Evolutionary conservation across 352 stramenopile genomes (phyloP).

Genomic region (Phytophthora parvispora): DNA sequence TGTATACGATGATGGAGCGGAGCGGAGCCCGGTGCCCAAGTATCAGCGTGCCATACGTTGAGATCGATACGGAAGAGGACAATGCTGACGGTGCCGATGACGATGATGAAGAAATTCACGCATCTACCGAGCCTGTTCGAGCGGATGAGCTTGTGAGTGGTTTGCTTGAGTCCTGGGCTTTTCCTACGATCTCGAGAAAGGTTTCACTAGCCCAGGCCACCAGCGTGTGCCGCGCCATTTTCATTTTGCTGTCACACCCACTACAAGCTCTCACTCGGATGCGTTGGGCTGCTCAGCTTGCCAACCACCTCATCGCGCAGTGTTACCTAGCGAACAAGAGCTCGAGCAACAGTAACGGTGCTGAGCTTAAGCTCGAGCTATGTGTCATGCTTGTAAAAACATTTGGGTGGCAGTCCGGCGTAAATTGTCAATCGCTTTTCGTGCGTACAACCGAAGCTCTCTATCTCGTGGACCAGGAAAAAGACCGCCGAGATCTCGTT

Average conservation of each 20-base stretch:
- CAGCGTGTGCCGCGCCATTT: slow-evolving; percentile 64
- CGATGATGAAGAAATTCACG: slow-evolving; percentile 51
- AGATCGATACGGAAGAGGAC: slow-evolving; percentile 61
- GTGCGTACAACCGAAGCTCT: slow-evolving; percentile 64
- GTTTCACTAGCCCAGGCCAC: slow-evolving; percentile 63
- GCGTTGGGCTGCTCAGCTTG: slow-evolving; percentile 46
- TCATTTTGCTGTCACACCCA: slow-evolving; percentile 76
- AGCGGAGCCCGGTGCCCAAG: slow-evolving; percentile 71
- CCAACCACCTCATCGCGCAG: slow-evolving; percentile 70
- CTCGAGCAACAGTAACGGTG: slow-evolving; percentile 2
- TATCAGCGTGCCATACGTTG: slow-evolving; percentile 74
- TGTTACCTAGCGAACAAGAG: slow-evolving; percentile 65
- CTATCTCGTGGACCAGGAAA: slow-evolving; percentile 71
- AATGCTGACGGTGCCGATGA: slow-evolving; percentile 38
- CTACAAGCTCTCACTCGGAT: slow-evolving; percentile 59
- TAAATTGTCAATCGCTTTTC: slow-evolving; percentile 59
- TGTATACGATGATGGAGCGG: slow-evolving; percentile 88
- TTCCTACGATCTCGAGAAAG: slow-evolving; percentile 57
- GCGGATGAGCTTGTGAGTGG: slow-evolving; percentile 65
- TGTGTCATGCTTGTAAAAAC: slow-evolving; percentile 63
- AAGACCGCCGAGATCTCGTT: slow-evolving; percentile 58
- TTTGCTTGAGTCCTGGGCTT: slow-evolving; percentile 65
- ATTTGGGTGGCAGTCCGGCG: slow-evolving; percentile 64
- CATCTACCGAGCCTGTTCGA: slow-evolving; percentile 58
- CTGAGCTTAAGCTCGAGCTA: slow-evolving; percentile 65